Base-by-base conservation (phyloP, 2,329 filamentous ascomycete species). In the Sordariomycetes sp. region DNA sequence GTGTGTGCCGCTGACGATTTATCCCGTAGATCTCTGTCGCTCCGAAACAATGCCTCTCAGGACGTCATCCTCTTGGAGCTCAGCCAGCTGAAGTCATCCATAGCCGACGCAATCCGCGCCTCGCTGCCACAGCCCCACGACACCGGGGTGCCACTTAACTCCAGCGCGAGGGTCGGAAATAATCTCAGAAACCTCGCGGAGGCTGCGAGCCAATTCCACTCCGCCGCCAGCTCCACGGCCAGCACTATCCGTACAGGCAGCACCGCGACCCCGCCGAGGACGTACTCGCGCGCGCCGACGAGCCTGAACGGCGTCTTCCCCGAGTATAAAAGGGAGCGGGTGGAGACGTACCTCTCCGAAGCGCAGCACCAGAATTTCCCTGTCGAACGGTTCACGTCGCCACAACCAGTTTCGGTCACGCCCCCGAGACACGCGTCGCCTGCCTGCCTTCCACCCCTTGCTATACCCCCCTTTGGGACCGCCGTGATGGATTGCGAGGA, bases 191-290 rank as follows among this genome's bases (percentile, higher is more conserved):
- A 63, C 32, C 58, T 67, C 12, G 62, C 65, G 22, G 55, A 62
- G 24, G 65, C 64, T 40, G 65, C 65, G 3, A 59, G 60, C 20
- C 59, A 62, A 11, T 67, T 67, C 56, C 64, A 67, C 54, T 61
- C 64, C 3, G 59, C 62, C 1, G 65, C 65, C 1, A 65, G 62
- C 50, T 64, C 64, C 1, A 61, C 65, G 1, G 60, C 63, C 3
- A 61, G 61, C 54, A 62, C 64, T 1, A 61, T 59, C 7, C 57
- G 58, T 2, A 58, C 58, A 10, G 59, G 53, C 11, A 54, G 53
- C 34, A 37, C 4, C 6, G 57, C 18, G 4, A 59, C 51, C 8
- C 48, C 53, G 3, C 58, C 58, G 56, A 51, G 57, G 25, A 18
- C 57, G 7, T 35, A 57, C 16, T 59, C 60, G 1, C 50, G 55